Evolutionary conservation across 1,284 basidiomycete species (phyloP), one percentile per base, ranked within the genome.

Genomic region (Coniferiporia weirii): DNA sequence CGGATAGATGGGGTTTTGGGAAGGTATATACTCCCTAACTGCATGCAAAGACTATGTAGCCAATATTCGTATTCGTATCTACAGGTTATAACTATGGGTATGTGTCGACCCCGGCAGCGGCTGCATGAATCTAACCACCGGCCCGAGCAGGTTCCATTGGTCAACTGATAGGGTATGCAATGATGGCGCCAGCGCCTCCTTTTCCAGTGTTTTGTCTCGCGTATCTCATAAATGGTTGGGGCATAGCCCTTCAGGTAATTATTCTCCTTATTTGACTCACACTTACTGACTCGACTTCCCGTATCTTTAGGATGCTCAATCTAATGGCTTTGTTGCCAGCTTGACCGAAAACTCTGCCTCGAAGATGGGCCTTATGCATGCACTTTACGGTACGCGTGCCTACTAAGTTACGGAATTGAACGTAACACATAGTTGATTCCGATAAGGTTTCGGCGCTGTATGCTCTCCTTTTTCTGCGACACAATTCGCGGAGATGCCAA

Each of bases 161-260:
- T 17, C 75, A 77, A 64, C 66, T 65, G 15, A 6, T 74, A 10
- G 74, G 70, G 12, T 78, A 77, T 65, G 57, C 66, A 4, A 62
- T 78, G 17, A 71, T 76, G 68, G 76, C 78, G 12, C 76, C 84
- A 20, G 84, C 79, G 1, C 78, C 80, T 2, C 88, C 89, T 0
- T 91, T 86, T 68, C 83, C 85, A 0, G 73, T 84, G 3, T 84
- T 89, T 66, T 79, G 84, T 48, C 66, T 84, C 47, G 79, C 80
- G 0, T 90, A 79, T 65, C 66, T 74, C 3, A 73, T 88, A 59
- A 82, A 80, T 56, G 88, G 89, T 1, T 77, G 84, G 60, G 86
- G 84, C 0, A 70, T 83, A 47, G 76, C 80, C 5, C 66, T 84
- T 22, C 79, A 81, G 66, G 81, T 79, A 64, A 50, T 70, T 62